Conservation (phyloP, 495 filamentous ascomycete species). For the Penicillium tannophilum region DNA sequence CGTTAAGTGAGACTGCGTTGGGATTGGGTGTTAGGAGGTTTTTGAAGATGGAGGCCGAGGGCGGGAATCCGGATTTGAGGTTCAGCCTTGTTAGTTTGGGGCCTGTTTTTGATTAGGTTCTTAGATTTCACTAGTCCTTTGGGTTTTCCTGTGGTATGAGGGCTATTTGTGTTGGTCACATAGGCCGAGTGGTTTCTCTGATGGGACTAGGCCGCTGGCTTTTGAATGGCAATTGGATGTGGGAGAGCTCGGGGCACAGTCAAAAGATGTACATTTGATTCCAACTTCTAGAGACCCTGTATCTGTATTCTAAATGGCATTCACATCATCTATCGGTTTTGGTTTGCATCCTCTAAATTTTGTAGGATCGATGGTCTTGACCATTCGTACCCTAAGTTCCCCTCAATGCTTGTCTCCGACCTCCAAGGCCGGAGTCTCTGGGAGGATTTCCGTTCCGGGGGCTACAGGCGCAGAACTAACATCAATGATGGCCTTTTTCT, state of each 20-base stretch:
- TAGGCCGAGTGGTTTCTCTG: neutral
- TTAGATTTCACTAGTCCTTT: too few relatives aligned
- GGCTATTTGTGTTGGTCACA: too few relatives aligned
- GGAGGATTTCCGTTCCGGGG: neutral
- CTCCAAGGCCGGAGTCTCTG: neutral
- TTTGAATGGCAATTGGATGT: too few relatives aligned
- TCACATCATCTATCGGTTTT: neutral
- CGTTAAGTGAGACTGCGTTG: constrained; percentile 67
- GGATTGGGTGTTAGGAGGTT: constrained; percentile 60
- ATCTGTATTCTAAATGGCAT: neutral
- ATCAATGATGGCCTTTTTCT: neutral
- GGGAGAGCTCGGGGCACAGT: neutral
- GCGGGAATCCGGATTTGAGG: constrained; percentile 65
- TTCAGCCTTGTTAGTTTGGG: constrained; percentile 76
- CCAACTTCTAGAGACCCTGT: neutral
- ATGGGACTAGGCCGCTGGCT: neutral
- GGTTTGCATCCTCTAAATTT: neutral
- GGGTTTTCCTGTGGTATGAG: too few relatives aligned
- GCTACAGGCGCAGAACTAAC: neutral
- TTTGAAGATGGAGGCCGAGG: constrained; percentile 59
- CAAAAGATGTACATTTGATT: neutral
- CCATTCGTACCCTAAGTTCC: neutral
- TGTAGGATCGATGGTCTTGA: neutral
- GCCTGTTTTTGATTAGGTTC: constrained; percentile 57
- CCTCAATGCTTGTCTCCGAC: neutral